Base-by-base conservation (phyloP, 306 rosid species). In the Malus sieversii region DNA sequence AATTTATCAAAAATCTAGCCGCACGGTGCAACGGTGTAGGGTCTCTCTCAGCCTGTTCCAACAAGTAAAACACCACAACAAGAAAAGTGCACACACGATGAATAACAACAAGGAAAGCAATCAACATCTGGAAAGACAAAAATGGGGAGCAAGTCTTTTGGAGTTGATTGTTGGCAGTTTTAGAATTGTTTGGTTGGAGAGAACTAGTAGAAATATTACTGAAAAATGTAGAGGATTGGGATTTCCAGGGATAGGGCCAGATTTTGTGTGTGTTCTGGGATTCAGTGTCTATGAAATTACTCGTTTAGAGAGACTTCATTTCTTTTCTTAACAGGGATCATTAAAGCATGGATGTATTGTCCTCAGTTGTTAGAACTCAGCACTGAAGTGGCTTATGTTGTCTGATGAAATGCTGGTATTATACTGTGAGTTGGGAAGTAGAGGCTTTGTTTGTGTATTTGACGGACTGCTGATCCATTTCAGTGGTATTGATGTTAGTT, bases 11-110 rank as follows among this genome's bases (percentile, higher is more conserved):
- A 79, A 30, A 76, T 68, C 83, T 80, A 53, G 96, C 98, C 59
- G 92, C 96, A 30, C 85, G 87, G 75, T 92, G 98, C 89, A 90
- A 67, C 18, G 96, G 94, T 10, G 62, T 71, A 22, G 89, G 87
- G 79, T 92, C 94, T 86, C 96, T 88, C 82, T 87, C 75, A 0
- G 89, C 92, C 98, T 92, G 85, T 77, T 70, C 71, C 81, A 61
- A 59, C 10, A n/a, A 20, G 48, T 25, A 44, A 10, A 14, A 29
- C 10, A 44, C 10, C 59, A 44, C 7, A 19, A 64, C 29, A 10
- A 73, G 69, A 19, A 27, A 6, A 60, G 19, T 18, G 29, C 57
- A 22, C 27, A 27, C 19, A 29, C 9, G 18, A 35, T 3, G 46
- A 66, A 35, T 38, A 35, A 9, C 51, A 66, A 73, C 51, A 66